Evolutionary conservation across 768 basidiomycete genomes (phyloP), one percentile per base, ranked within the genome.

Genomic region (Termitomyces sp.): DNA sequence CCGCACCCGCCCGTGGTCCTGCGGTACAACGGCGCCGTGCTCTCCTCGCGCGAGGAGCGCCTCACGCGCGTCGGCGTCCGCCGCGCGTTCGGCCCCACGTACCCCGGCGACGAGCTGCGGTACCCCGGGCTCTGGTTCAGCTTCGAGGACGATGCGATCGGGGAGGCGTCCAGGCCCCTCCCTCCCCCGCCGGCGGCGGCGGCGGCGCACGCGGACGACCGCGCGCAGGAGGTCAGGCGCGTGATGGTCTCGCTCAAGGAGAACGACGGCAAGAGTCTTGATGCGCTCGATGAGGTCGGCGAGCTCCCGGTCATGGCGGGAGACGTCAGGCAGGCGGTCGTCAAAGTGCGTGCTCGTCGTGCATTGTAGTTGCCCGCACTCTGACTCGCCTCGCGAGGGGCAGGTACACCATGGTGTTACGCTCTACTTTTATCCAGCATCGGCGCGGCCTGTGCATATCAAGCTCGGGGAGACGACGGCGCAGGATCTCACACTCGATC

Each of bases 121-220:
- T 94, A 92, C 71, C 92, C 91, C 2, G 91, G 91, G 0, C 77
- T 93, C 35, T 87, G 85, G 81, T 94, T 94, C 67, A 84, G 84
- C 62, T 93, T 93, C 61, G 88, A 90, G 44, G 90, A 91, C 53
- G 91, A 92, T 63, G 72, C 73, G 3, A 73, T 4, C 16, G 70
- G 73, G 1, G 86, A n/a, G n/a, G n/a, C n/a, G n/a, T n/a, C n/a
- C n/a, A n/a, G n/a, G n/a, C n/a, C n/a, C n/a, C n/a, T n/a, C n/a
- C n/a, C n/a, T n/a, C n/a, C n/a, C n/a, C n/a, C n/a, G n/a, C n/a
- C n/a, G n/a, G n/a, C n/a, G n/a, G n/a, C n/a, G n/a, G n/a, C n/a
- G n/a, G n/a, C 12, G 3, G 65, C 66, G 44, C 76, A 79, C 46
- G 60, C 70, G n/a, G 86, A 87, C 52, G 87, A 88, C 63, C 76